Evolutionary conservation across 2,329 filamentous ascomycete species (phyloP).

Genomic region (Xylaria sp.): DNA sequence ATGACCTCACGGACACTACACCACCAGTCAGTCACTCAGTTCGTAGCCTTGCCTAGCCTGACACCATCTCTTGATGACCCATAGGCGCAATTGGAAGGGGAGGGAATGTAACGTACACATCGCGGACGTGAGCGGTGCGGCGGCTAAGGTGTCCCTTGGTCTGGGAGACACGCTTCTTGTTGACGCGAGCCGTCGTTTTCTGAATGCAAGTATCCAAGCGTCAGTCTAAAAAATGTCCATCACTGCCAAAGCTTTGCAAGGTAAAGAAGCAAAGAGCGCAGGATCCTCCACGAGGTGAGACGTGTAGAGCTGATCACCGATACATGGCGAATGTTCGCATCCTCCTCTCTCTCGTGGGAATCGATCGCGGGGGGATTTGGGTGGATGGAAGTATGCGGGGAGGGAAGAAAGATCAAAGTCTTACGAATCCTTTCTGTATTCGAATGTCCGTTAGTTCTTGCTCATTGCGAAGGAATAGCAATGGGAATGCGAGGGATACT

Average conservation of each 20-base stretch:
- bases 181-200: slow-evolving; percentile 77
- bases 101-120: slow-evolving; percentile 47
- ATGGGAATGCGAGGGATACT: slow-evolving; percentile 1
- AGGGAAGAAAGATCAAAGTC: slow-evolving; percentile 10
- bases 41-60: not conserved
- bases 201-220: slow-evolving; percentile 39
- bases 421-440: slow-evolving; percentile 22
- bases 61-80: not conserved
- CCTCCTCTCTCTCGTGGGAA: slow-evolving; percentile 4
- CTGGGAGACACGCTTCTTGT: slow-evolving; percentile 72
- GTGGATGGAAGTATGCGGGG: not conserved
- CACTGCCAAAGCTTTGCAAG: slow-evolving; percentile 31
- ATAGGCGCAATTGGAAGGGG: not conserved
- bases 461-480: not conserved
- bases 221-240: slow-evolving; percentile 56
- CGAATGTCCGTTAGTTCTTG: slow-evolving; percentile 5
- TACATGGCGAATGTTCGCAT: slow-evolving; percentile 10
- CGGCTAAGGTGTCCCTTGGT: slow-evolving; percentile 96
- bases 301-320: slow-evolving; percentile 31
- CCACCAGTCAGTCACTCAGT: slow-evolving; percentile 8
- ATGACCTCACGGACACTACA: slow-evolving; percentile 84
- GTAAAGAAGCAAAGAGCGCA: slow-evolving; percentile 39
- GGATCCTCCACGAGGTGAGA: slow-evolving; percentile 74
- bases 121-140: slow-evolving; percentile 92
- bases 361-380: slow-evolving; percentile 8